These are phyloP conservation scores for Selaginella tamariscina DNA, from an alignment of 75 land plant genomes.

Conservation along the genomic window DNA sequence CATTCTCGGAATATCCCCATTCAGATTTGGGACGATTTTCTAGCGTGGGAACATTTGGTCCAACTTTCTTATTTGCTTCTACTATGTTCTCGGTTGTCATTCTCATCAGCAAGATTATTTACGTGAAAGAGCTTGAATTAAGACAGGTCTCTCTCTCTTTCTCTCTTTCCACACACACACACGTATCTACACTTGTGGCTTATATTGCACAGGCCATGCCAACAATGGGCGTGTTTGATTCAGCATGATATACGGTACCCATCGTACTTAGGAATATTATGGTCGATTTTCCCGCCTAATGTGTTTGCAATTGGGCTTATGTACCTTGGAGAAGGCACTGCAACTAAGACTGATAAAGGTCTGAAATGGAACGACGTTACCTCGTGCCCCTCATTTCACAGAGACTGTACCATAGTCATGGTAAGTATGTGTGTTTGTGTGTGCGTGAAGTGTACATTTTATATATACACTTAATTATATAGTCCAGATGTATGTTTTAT, in stretches of 20 bases:
- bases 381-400: neutral
- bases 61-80: constrained; percentile 82
- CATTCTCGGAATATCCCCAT: constrained; percentile 81
- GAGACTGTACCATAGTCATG: neutral
- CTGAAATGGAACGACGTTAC: constrained; percentile 43
- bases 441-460: no score
- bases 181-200: neutral
- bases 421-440: neutral
- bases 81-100: constrained; percentile 92
- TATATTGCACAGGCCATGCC: constrained; percentile 64
- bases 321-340: constrained; percentile 51
- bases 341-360: constrained; percentile 50
- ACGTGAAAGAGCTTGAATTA: constrained; percentile 80
- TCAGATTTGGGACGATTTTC: constrained; percentile 55
- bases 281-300: constrained; percentile 92
- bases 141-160: no score
- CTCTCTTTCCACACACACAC: no score
- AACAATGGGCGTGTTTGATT: constrained; percentile 89
- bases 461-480: no score
- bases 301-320: constrained; percentile 64
- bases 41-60: constrained; percentile 44
- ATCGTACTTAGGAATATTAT: constrained; percentile 22
- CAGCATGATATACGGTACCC: constrained; percentile 43
- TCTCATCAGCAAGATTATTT: constrained; percentile 57
- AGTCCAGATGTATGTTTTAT: neutral